These are phyloP conservation scores for Kurtzmaniella cleridarum DNA, from an alignment of 805 yeast genomes.

Conservation along the genomic window DNA sequence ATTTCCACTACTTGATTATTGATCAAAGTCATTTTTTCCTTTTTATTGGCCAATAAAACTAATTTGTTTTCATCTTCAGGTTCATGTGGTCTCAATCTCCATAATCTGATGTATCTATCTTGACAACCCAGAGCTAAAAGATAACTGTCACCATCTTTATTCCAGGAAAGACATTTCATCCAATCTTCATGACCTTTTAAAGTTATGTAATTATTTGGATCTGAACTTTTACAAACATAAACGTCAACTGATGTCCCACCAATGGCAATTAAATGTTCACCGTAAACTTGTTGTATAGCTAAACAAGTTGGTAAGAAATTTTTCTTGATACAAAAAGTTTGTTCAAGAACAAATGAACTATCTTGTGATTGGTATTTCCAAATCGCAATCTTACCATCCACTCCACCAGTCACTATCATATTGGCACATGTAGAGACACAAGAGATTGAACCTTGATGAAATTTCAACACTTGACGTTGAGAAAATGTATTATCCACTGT, in stretches of 20 bases:
- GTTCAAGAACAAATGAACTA: constrained; percentile 16
- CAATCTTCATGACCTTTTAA: constrained; percentile 95
- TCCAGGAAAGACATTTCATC: constrained; percentile 72
- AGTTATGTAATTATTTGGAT: constrained; percentile 29
- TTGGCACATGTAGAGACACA: constrained; percentile 36
- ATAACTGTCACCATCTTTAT: constrained; percentile 43
- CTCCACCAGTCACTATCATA: constrained; percentile 55
- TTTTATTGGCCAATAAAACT: constrained; percentile 62
- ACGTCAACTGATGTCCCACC: constrained; percentile 65
- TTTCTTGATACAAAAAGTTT: constrained; percentile 27
- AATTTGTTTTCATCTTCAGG: constrained; percentile 47
- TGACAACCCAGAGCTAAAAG: constrained; percentile 87
- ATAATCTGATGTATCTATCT: constrained; percentile 84
- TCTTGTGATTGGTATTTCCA: constrained; percentile 37
- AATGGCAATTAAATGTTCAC: constrained; percentile 46
- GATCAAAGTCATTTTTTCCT: constrained; percentile 38
- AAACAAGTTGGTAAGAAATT: constrained; percentile 42
- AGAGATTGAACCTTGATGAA: constrained; percentile 50
- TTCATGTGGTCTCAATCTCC: constrained; percentile 66
- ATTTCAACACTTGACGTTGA: constrained; percentile 25
- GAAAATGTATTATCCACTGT: constrained; percentile 16
- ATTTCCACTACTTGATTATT: not conserved
- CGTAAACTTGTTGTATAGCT: constrained; percentile 27
- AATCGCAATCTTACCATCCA: constrained; percentile 52
- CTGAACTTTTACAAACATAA: constrained; percentile 26